A percentile compares a stretch with the other conserved stretches of the same genome.
These are phyloP conservation scores for Trichoderma koningiopsis DNA, from an alignment of 2,329 filamentous ascomycete species.

Conservation along the genomic window DNA sequence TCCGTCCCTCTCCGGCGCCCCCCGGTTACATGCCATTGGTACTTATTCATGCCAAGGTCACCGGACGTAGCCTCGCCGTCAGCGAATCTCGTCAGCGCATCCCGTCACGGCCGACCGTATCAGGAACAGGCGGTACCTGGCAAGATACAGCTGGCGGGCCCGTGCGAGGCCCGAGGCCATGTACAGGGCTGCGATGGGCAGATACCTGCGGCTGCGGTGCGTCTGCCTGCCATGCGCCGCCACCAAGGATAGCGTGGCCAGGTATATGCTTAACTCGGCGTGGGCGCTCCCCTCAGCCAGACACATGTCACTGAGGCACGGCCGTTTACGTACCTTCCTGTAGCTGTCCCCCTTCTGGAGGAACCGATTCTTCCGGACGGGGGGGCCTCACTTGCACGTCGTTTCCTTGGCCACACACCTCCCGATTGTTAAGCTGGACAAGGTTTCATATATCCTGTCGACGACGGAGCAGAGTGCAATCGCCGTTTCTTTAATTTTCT, in stretches of 20 bases:
- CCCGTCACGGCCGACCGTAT: conserved; percentile 19
- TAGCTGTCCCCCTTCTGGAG: conserved; percentile 9
- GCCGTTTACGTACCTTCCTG: conserved; percentile 8
- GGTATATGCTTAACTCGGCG: conserved; percentile 17
- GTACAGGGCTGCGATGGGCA: conserved; percentile 17
- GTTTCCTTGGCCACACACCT: conserved; percentile 5
- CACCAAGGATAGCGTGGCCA: neutral
- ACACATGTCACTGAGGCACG: conserved; percentile 9
- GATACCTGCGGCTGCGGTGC: neutral
- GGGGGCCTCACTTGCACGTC: conserved; percentile 10
- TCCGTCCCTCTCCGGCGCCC: neutral
- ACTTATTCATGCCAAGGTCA: neutral
- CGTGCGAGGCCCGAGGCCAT: conserved; percentile 15
- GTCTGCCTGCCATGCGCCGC: neutral
- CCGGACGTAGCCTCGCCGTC: conserved; percentile 22
- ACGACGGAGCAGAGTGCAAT: neutral
- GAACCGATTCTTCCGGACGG: conserved; percentile 27
- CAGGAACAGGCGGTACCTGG: conserved; percentile 25
- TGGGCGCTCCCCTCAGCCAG: conserved; percentile 16
- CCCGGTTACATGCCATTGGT: neutral
- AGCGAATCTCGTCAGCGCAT: conserved; percentile 24
- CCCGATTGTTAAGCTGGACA: conserved; percentile 18
- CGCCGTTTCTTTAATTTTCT: neutral
- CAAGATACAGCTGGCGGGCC: conserved; percentile 14
- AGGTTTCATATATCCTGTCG: conserved; percentile 7